Evolutionary conservation across 2,329 filamentous ascomycete genomes (phyloP).

Genomic region (Rhexocercosporidium sp.): DNA sequence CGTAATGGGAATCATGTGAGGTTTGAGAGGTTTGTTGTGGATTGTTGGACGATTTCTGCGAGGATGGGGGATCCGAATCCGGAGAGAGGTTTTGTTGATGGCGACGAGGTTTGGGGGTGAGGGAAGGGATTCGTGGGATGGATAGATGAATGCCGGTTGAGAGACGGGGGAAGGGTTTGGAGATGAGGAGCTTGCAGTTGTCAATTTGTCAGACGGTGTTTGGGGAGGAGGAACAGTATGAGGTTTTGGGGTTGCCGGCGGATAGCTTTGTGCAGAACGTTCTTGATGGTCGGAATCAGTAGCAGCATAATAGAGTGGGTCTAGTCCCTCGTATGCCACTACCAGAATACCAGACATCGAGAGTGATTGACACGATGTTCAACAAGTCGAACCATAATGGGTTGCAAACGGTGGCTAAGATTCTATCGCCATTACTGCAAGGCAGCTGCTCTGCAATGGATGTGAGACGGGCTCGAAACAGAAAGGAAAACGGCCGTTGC

Average conservation of each 20-base stretch:
- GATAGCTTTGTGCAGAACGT: constrained; percentile 18
- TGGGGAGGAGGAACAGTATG: constrained; percentile 29
- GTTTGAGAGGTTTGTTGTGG: constrained; percentile 34
- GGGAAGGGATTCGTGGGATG: constrained; percentile 22
- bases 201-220: constrained; percentile 24
- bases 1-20: constrained; percentile 40
- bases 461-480: not conserved
- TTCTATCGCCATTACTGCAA: not conserved
- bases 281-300: too few species aligned
- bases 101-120: constrained; percentile 34
- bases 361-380: not conserved
- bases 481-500: not conserved
- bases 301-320: too few species aligned
- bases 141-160: constrained; percentile 31
- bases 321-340: too few species aligned
- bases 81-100: constrained; percentile 28
- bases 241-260: constrained; percentile 23
- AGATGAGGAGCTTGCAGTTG: constrained; percentile 29
- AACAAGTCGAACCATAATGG: not conserved
- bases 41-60: constrained; percentile 38
- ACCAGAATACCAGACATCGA: too few species aligned
- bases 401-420: not conserved
- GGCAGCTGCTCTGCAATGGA: not conserved
- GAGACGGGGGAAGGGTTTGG: not conserved
- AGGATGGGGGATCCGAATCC: constrained; percentile 33